Evolutionary conservation across 306 rosid genomes (phyloP).

Genomic region (Betula pendula): DNA sequence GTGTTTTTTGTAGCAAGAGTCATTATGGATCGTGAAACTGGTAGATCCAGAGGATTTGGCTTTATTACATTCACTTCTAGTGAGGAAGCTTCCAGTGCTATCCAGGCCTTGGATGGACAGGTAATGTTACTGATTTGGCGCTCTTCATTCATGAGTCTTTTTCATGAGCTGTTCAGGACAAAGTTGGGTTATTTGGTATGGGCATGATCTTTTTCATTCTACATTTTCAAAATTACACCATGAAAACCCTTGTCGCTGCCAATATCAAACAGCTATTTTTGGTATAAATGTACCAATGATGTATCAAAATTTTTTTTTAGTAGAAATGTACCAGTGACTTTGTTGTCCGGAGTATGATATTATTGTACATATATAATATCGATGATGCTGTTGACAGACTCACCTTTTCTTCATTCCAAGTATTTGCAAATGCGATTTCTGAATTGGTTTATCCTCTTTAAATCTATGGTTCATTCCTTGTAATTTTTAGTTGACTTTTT

Average conservation of each 20-base stretch:
- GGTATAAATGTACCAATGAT: background rate
- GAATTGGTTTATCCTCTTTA: background rate
- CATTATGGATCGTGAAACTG: conserved; percentile 73
- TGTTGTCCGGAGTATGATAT: background rate
- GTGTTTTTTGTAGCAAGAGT: conserved; percentile 57
- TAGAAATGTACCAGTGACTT: background rate
- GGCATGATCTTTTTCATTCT: background rate
- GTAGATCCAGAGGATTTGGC: conserved; percentile 90
- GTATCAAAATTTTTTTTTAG: too few relatives aligned
- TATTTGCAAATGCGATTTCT: background rate
- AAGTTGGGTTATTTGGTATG: background rate
- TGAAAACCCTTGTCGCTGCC: background rate
- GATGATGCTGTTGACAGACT: background rate
- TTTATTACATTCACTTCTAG: conserved; percentile 62
- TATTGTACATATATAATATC: background rate
- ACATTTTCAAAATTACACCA: background rate
- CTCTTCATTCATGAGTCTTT: background rate
- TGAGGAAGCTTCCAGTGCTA: conserved; percentile 88
- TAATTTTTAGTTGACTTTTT: background rate
- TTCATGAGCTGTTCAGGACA: background rate
- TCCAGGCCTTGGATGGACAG: conserved; percentile 86
- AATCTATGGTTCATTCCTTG: background rate
- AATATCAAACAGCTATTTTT: background rate
- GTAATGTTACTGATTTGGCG: conserved; percentile 33
- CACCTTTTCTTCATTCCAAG: background rate